phyloP scores from a whole-genome alignment of 345 rosid species.

The Syzygium aromaticum region DNA sequence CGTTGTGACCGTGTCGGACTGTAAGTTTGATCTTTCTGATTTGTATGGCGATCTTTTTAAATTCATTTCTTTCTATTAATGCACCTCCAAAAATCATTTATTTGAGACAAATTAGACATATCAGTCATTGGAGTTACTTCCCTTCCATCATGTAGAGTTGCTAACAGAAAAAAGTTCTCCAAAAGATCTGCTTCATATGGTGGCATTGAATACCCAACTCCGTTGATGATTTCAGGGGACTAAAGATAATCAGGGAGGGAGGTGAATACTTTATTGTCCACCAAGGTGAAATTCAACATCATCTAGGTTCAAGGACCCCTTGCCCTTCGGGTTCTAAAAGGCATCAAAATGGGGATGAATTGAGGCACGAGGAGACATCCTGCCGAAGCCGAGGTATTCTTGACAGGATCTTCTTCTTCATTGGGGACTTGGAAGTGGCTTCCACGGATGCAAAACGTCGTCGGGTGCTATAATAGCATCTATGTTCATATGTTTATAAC shows the following conservation, averaged over 20 bases:
- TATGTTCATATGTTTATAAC: neutral
- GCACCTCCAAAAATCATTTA: neutral
- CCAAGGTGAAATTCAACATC: slow-evolving; percentile 45
- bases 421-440: slow-evolving; percentile 56
- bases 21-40: slow-evolving; percentile 19
- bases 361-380: slow-evolving; percentile 12
- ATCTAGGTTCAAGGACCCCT: slow-evolving; percentile 32
- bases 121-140: neutral
- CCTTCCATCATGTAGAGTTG: neutral
- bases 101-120: neutral
- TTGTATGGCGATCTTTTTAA: neutral
- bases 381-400: slow-evolving; percentile 15
- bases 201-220: neutral
- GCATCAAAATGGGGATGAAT: neutral
- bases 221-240: slow-evolving; percentile 25
- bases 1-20: slow-evolving; percentile 51
- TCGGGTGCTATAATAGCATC: slow-evolving; percentile 4
- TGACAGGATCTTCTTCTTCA: slow-evolving; percentile 42
- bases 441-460: slow-evolving; percentile 26
- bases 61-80: neutral
- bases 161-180: neutral
- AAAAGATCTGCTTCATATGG: neutral
- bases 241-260: slow-evolving; percentile 53
- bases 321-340: neutral
- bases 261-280: slow-evolving; percentile 38